Base-by-base conservation (phyloP, 768 basidiomycete species). In the Phaffia tasmanica region DNA sequence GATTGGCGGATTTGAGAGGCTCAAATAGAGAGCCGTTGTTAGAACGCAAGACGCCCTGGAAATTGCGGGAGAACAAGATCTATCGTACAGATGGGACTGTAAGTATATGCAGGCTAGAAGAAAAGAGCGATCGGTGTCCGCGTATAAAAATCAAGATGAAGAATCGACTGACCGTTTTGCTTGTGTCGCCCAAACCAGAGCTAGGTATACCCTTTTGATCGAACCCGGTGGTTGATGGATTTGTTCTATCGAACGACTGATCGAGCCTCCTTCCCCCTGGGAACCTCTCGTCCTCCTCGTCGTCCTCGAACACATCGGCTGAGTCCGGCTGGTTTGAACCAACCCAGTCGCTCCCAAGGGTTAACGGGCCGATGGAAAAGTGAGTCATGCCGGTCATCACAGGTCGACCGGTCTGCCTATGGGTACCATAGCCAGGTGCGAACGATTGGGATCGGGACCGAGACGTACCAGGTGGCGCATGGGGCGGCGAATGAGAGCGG, bases 41-140 rank as follows among this genome's bases (percentile, higher is more conserved):
- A 60, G 47, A 61, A 57, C 27, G 46, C 29, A 27, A 32, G 47
- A 67, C 62, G 47, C 62, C 61, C 25, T 61, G 66, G 1, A 67
- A 54, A 35, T 62, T 60, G 23, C 66, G 66, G 48, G 66, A 57
- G 48, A 67, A 67, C 23, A 60, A 60, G 9, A 60, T 62, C 61
- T 67, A 29, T 4, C 21, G 19, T 25, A 19, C 25, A 18, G 3
- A 51, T 8, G 25, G 19, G n/a, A 48, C 18, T 16, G 32, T 35
- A 5, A 50, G 53, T 42, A 5, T 25, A 29, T 27, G 23, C 3
- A 18, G 1, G 35, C n/a, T 19, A 27, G 23, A 9, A 30, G 47
- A 47, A 6, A 27, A 42, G 11, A 27, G 32, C 1, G 18, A 23
- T 19, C 1, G 2, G 3, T 48, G 19, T 32, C 27, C 4, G 11